Base-by-base conservation (phyloP, 208 protist genomes). In the Crithidia thermophila region DNA sequence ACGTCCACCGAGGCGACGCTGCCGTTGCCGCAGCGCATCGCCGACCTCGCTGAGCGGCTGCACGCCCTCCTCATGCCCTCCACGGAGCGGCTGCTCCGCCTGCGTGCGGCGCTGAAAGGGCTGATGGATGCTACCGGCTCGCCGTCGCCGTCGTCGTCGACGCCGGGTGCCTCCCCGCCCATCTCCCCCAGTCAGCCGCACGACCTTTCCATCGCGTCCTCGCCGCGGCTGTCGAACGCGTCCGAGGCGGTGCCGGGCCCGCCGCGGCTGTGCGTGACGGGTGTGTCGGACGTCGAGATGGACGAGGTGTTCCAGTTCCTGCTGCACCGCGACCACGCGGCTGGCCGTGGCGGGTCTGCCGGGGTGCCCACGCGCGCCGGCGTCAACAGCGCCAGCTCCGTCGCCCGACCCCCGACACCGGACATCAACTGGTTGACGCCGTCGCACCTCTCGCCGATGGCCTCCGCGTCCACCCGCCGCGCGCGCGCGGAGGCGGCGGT, bases 31-130 rank as follows among this genome's bases (percentile, higher is more conserved):
- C 42, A 66, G 25, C 43, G 61, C 20, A 53, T 93, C 6, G 45
- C 66, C 2, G 23, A 45, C 9, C 49, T 84, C 20, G 70, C 71
- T 6, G 45, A 33, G 13, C 71, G 79, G 31, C 64, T 90, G 2
- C 31, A 27, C 6, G 25, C 18, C 14, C 30, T 67, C 23, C 57
- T 90, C 16, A 77, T 71, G 11, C 83, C 83, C 9, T 62, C 68
- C 14, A 88, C 84, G n/a, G 88, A 94, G 62, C 75, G 83, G 25
- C 45, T 75, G 0, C 27, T 91, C 16, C 76, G 57, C 0, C 57
- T 94, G 37, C 77, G 84, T 11, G 64, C 27, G 2, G 37, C 73
- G 5, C 77, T 94, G 7, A 36, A 49, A 8, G 65, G 39, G 13
- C 40, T 89, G 21, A n/a, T 76, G 11, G 79, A 90, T 25, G 61